Base-by-base conservation (phyloP, 441 rosid genomes). In the Melastoma candidum region DNA sequence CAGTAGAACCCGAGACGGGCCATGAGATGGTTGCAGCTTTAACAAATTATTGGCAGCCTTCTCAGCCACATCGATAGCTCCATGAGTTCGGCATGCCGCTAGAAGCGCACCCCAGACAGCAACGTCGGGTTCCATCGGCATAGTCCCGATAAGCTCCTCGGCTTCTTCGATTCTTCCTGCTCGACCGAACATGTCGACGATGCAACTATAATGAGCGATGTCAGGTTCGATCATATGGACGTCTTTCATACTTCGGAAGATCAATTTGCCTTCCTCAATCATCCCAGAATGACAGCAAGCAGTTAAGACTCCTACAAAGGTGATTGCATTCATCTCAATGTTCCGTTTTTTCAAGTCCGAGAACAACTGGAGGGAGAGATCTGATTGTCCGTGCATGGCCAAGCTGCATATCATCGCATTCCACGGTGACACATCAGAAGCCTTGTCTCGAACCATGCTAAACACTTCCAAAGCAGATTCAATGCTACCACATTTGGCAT, bases 401-500 rank as follows among this genome's bases (percentile, higher is more conserved):
- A 77, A 70, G 24, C 94, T 94, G 51, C 88, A 86, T 39, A 89
- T 82, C 46, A 86, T 80, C 6, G 94, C 82, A 69, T 86, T 90
- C 97, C 95, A 90, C 1, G 95, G 94, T 41, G 94, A 86, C 53
- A 82, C 71, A 12, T 77, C 70, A 10, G 64, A 52, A 39, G 56
- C 63, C 49, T 61, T 53, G 36, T 77, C 83, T 49, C 49, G 70
- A 54, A 84, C 68, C 58, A 63, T 66, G 63, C 61, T 58, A 68
- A 89, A 89, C 29, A 82, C 64, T 53, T 72, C 71, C 48, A 86
- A 61, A 46, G 90, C 94, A 51, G 74, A 57, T 49, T 66, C 63
- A 48, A 84, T 77, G 74, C 88, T 86, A 29, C 97, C 84, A 12
- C 94, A 84, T 82, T 89, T 89, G 39, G 89, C 83, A 36, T 89